Percentiles rank a stretch among this genome's conserved stretches.
These are phyloP conservation scores for Candida pseudoglaebosa DNA, from an alignment of 805 yeast genomes.

Conservation along the genomic window DNA sequence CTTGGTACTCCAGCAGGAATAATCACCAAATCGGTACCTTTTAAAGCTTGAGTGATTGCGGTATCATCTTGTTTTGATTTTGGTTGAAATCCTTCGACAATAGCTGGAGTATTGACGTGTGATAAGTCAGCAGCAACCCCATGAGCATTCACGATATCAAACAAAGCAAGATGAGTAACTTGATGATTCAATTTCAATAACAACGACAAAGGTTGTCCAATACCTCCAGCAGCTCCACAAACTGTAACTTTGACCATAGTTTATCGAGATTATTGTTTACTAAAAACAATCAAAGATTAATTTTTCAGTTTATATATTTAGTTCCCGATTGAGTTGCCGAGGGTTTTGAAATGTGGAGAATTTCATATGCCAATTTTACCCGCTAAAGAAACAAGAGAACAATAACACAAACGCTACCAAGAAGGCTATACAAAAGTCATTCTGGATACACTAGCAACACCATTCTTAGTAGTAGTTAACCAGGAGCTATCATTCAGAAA, in stretches of 20 bases:
- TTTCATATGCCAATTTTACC: neutral
- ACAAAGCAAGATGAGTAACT: slow-evolving; percentile 37
- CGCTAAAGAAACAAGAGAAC: neutral
- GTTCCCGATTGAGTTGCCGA: neutral
- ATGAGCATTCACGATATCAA: slow-evolving; percentile 41
- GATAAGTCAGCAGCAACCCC: slow-evolving; percentile 47
- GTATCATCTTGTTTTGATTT: slow-evolving; percentile 32
- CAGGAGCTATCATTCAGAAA: too few relatives aligned
- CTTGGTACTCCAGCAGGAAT: slow-evolving; percentile 48
- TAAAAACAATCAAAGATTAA: neutral
- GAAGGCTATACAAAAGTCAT: too few relatives aligned
- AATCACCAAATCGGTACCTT: slow-evolving; percentile 36
- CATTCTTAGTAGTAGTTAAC: too few relatives aligned
- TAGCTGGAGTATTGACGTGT: slow-evolving; percentile 39
- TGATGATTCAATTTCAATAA: slow-evolving; percentile 37
- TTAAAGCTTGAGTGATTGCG: slow-evolving; percentile 35
- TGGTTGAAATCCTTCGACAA: slow-evolving; percentile 40
- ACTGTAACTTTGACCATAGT: slow-evolving; percentile 47
- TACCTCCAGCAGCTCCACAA: slow-evolving; percentile 49
- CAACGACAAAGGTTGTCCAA: slow-evolving; percentile 45
- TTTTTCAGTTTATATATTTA: neutral
- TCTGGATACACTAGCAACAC: too few relatives aligned
- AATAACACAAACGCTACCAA: slow-evolving; percentile 5
- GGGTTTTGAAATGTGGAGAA: neutral
- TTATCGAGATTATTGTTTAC: too few relatives aligned